phyloP scores from a whole-genome alignment of 2,329 filamentous ascomycete genomes.

The Penicillium sp. region DNA sequence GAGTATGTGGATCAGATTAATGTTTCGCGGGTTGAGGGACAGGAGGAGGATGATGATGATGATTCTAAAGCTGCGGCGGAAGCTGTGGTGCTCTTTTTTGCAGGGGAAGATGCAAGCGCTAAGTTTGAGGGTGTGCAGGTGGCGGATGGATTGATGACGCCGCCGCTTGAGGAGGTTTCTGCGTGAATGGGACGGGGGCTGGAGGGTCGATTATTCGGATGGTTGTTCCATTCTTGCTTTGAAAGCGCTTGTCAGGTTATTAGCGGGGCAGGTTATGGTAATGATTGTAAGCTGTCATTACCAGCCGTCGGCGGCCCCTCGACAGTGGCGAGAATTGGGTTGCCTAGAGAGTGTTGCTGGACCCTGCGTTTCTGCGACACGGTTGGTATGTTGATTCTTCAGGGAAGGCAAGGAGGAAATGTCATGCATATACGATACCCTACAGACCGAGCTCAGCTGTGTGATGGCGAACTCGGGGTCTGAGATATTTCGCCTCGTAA shows the following conservation, averaged over 20 bases:
- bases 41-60: conserved; percentile 39
- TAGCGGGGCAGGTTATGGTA: neutral
- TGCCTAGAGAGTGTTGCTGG: conserved; percentile 13
- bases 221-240: neutral
- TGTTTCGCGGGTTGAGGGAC: conserved; percentile 19
- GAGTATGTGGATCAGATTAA: conserved; percentile 33
- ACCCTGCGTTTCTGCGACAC: conserved; percentile 17
- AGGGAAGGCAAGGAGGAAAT: conserved; percentile 4
- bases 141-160: conserved; percentile 32
- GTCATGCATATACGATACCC: neutral
- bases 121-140: neutral
- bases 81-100: conserved; percentile 41
- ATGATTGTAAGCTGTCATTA: neutral
- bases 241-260: neutral
- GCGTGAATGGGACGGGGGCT: neutral
- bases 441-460: neutral
- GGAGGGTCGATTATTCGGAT: neutral
- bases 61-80: conserved; percentile 43
- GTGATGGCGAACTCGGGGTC: neutral
- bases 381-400: conserved; percentile 26
- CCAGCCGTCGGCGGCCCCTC: conserved; percentile 14
- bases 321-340: conserved; percentile 25
- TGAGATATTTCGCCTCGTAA: neutral
- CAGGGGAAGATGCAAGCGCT: conserved; percentile 22
- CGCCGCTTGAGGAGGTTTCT: conserved; percentile 26